Evolutionary conservation across 2,329 filamentous ascomycete species (phyloP), one percentile per base, ranked within the genome.

Genomic region (Chrysoporthe puriensis): DNA sequence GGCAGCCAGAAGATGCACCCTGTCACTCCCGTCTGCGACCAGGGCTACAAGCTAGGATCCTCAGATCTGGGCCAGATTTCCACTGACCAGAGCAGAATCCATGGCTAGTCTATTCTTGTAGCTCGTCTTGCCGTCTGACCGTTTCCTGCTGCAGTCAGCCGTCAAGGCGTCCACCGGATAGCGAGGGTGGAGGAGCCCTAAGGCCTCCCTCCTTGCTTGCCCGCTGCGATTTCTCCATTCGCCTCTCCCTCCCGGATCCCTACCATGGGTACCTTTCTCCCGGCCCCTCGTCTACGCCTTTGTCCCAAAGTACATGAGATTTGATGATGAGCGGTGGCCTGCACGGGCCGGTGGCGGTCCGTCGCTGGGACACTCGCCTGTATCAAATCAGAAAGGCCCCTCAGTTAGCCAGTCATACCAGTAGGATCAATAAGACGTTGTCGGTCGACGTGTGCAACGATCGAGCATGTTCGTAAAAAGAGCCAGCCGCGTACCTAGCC

Each of bases 51-150:
- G 32, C 16, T 40, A 26, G 54, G 32, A 2, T n/a, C 34, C 54
- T 13, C 13, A 62, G 42, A 34, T n/a, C 40, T 58, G 26, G 36
- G 9, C 36, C 46, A 57, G 34, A 21, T 32, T n/a, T 16, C 42
- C 14, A 36, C 14, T 18, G 40, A 36, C 14, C 62, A 57, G 36
- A 42, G 36, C 36, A n/a, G 3, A 13, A 40, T 40, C 32, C 13
- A 40, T 57, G 42, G 26, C 61, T 60, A 52, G 46, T 58, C 57
- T 48, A 48, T 52, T 56, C 58, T 54, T 61, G 62, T 67, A 62
- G 56, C 62, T 61, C 56, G 64, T 61, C 42, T 34, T 46, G 56
- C 34, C 57, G 48, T 67, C 65, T 63, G 44, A 43, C 16, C 32
- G 9, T 57, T 48, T 9, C 44, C 59, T 50, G 26, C 43, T 50